These are phyloP conservation scores for Alternaria rosae DNA, from an alignment of 2,329 filamentous ascomycete genomes.

Conservation along the genomic window DNA sequence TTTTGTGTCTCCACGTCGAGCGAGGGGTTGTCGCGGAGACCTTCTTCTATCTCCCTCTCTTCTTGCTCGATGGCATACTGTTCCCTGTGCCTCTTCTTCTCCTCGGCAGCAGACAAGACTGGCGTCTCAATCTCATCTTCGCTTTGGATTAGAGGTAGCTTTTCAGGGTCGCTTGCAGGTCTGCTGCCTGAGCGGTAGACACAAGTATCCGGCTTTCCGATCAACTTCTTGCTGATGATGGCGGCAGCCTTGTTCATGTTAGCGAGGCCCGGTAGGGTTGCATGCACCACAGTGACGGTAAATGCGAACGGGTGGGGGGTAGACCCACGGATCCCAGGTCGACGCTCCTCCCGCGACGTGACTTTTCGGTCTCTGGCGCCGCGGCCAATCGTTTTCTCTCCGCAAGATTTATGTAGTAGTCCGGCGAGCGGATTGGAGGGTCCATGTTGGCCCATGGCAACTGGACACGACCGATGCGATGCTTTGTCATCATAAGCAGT, in stretches of 20 bases:
- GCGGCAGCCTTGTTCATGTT: conserved; percentile 34
- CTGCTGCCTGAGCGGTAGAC: conserved; percentile 27
- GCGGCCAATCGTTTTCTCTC: conserved; percentile 18
- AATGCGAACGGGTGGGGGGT: conserved; percentile 8
- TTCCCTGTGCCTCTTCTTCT: conserved; percentile 32
- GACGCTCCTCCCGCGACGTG: conserved; percentile 29
- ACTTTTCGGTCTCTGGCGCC: conserved; percentile 12
- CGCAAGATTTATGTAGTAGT: conserved; percentile 46
- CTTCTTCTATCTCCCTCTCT: conserved; percentile 48
- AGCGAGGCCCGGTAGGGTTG: conserved; percentile 18
- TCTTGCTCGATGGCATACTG: conserved; percentile 46
- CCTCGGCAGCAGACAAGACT: conserved; percentile 12
- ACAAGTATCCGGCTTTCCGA: conserved; percentile 26
- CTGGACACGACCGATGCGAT: conserved; percentile 65
- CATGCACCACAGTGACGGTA: conserved; percentile 10
- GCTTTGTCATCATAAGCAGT: conserved; percentile 65
- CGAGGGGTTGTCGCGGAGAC: conserved; percentile 55
- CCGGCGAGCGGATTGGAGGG: conserved; percentile 64
- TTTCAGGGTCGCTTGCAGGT: conserved; percentile 28
- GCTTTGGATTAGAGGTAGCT: conserved; percentile 24
- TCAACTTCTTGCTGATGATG: conserved; percentile 37
- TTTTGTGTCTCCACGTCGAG: conserved; percentile 63
- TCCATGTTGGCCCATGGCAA: conserved; percentile 66
- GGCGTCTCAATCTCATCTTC: conserved; percentile 15
- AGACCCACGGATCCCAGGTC: conserved; percentile 41